Base-by-base conservation (phyloP, 1,284 basidiomycete genomes). In the Chondrostereum purpureum region DNA sequence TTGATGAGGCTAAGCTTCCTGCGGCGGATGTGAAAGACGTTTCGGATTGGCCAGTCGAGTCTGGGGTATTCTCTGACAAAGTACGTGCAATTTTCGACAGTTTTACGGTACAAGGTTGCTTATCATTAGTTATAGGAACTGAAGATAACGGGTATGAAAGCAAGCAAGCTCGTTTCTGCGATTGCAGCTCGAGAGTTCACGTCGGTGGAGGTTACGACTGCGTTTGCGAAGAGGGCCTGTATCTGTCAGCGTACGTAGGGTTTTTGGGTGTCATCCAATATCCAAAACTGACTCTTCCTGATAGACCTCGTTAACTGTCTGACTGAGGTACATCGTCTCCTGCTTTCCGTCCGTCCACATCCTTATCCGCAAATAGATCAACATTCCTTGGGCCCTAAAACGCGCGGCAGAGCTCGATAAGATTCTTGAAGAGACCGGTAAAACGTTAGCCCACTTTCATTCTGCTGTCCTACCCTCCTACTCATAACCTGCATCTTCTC, bases 221-320 rank as follows among this genome's bases (percentile, higher is more conserved):
- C 88, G 0, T 91, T 85, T 61, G 80, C 78, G 59, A 91, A 92
- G 66, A 72, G 88, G 16, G 85, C 89, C 0, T 72, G 87, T 40
- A 65, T 92, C 42, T 88, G 90, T 0, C 89, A 92, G 48, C 90
- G 89, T 89, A 49, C 58, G 82, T 67, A 4, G 43, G 24, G 14
- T 10, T 21, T 41, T 17, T 34, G 39, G 27, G n/a, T n/a, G n/a
- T n/a, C n/a, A n/a, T n/a, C n/a, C n/a, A n/a, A n/a, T n/a, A n/a
- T n/a, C n/a, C n/a, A n/a, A n/a, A n/a, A n/a, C n/a, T n/a, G n/a
- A 49, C 54, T 57, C 14, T 48, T 47, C 18, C 6, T 41, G 13
- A 17, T 19, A 38, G 12, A 39, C 6, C 42, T 80, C 69, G 80
- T 76, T 1, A 86, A 85, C 51, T 86, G 83, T 56, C 60, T 88